phyloP scores from a whole-genome alignment of 2,329 filamentous ascomycete species.

The Pezicula rhizophila region DNA sequence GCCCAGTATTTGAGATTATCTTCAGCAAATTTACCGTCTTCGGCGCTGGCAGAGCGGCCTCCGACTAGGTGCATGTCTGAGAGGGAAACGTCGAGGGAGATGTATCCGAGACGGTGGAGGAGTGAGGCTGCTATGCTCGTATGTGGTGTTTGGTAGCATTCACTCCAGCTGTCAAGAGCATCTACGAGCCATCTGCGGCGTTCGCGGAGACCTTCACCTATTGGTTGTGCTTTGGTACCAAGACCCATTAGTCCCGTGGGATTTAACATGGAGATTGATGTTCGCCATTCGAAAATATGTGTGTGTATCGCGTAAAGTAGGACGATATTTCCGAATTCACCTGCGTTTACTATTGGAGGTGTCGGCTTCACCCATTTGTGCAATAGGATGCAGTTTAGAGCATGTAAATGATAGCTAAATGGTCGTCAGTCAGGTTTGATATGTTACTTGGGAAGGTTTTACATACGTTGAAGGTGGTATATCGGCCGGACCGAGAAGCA shows the following conservation, averaged over 20 bases:
- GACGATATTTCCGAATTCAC: conserved; percentile 20
- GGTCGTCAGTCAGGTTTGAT: not conserved
- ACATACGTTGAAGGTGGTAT: conserved; percentile 15
- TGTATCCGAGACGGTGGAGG: conserved; percentile 19
- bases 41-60: conserved; percentile 16
- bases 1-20: conserved; percentile 25
- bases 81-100: conserved; percentile 20
- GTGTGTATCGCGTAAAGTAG: conserved; percentile 24
- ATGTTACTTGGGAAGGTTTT: not conserved
- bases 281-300: conserved; percentile 25
- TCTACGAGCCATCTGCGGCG: conserved; percentile 20
- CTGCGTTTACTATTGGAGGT: conserved; percentile 15
- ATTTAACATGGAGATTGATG: conserved; percentile 22
- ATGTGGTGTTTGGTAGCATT: conserved; percentile 15
- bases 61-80: conserved; percentile 25
- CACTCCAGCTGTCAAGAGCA: conserved; percentile 19
- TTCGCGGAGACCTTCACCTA: conserved; percentile 19
- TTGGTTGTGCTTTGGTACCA: conserved; percentile 18
- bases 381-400: conserved; percentile 21
- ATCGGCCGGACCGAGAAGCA: conserved; percentile 15
- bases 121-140: conserved; percentile 13
- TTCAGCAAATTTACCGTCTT: conserved; percentile 21
- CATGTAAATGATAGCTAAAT: conserved; percentile 20
- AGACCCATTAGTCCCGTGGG: conserved; percentile 23
- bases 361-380: conserved; percentile 23